phyloP scores from a whole-genome alignment of 345 rosid species.

The Salix koriyanagi region DNA sequence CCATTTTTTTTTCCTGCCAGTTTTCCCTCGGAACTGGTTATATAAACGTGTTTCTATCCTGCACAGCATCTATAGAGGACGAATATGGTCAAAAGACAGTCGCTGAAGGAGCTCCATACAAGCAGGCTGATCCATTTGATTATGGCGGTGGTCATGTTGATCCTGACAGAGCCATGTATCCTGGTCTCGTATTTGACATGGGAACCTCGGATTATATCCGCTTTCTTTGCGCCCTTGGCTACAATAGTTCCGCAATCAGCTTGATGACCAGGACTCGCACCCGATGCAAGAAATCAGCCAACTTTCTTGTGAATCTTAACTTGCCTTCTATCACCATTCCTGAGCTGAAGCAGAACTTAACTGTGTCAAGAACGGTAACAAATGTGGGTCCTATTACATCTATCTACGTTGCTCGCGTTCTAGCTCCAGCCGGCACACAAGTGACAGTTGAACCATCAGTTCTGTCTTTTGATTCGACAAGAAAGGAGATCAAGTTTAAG shows the following conservation, averaged over 20 bases:
- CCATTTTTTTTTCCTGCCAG: not conserved
- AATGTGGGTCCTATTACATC: constrained; percentile 55
- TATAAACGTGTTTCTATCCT: not conserved
- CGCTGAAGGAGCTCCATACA: constrained; percentile 56
- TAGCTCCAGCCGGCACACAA: constrained; percentile 46
- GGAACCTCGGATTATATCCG: constrained; percentile 38
- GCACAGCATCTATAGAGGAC: constrained; percentile 47
- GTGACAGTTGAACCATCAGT: constrained; percentile 47
- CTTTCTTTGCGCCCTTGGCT: constrained; percentile 59
- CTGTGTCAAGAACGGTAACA: constrained; percentile 54
- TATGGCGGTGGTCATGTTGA: constrained; percentile 66
- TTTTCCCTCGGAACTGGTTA: not conserved
- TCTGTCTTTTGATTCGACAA: constrained; percentile 46
- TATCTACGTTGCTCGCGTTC: constrained; percentile 43
- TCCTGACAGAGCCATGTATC: constrained; percentile 45
- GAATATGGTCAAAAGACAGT: constrained; percentile 37
- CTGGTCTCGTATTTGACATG: constrained; percentile 62
- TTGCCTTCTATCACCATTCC: constrained; percentile 67
- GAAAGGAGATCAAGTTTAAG: constrained; percentile 40
- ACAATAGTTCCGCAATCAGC: constrained; percentile 49
- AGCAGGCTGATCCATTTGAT: constrained; percentile 60
- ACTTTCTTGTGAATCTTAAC: constrained; percentile 48
- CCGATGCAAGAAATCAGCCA: constrained; percentile 42
- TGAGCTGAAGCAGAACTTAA: constrained; percentile 41
- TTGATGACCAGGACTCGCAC: constrained; percentile 31